phyloP scores from a whole-genome alignment of 129 eudicot species.

The Flaveria ramosissima region DNA sequence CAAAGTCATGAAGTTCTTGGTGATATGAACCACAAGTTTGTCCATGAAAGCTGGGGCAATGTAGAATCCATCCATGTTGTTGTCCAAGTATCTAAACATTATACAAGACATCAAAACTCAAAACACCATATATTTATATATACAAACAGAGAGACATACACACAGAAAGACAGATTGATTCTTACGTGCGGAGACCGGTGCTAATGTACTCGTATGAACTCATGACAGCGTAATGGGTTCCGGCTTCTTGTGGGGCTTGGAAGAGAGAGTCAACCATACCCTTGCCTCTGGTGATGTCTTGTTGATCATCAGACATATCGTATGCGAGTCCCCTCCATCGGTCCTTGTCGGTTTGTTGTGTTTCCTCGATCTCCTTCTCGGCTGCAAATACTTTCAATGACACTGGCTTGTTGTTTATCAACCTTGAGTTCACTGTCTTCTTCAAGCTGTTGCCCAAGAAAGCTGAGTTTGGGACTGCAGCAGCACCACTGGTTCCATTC shows the following conservation, averaged over 20 bases:
- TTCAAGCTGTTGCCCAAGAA: slow-evolving; percentile 78
- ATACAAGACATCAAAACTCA: not conserved
- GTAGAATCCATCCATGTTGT: slow-evolving; percentile 79
- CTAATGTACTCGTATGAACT: slow-evolving; percentile 84
- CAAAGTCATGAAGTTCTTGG: slow-evolving; percentile 96
- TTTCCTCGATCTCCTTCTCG: slow-evolving; percentile 53
- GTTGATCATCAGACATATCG: slow-evolving; percentile 90
- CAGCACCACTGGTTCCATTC: slow-evolving; percentile 52
- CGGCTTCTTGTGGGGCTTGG: slow-evolving; percentile 82
- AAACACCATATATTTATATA: no score
- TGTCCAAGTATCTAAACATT: slow-evolving; percentile 74
- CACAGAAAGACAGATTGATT: not conserved
- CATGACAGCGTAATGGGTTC: slow-evolving; percentile 81
- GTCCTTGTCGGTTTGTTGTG: slow-evolving; percentile 63
- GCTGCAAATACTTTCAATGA: slow-evolving; percentile 54
- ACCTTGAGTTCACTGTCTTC: slow-evolving; percentile 47
- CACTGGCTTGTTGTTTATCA: slow-evolving; percentile 34
- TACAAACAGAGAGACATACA: not conserved
- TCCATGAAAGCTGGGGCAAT: slow-evolving; percentile 99
- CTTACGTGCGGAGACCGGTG: slow-evolving; percentile 73
- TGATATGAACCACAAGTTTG: slow-evolving; percentile 93
- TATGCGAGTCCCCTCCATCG: slow-evolving; percentile 72
- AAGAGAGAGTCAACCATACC: slow-evolving; percentile 87
- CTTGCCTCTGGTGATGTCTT: slow-evolving; percentile 89
- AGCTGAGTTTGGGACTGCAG: slow-evolving; percentile 59